phyloP scores from a whole-genome alignment of 257 asterid genomes.

The Misopates orontium region DNA sequence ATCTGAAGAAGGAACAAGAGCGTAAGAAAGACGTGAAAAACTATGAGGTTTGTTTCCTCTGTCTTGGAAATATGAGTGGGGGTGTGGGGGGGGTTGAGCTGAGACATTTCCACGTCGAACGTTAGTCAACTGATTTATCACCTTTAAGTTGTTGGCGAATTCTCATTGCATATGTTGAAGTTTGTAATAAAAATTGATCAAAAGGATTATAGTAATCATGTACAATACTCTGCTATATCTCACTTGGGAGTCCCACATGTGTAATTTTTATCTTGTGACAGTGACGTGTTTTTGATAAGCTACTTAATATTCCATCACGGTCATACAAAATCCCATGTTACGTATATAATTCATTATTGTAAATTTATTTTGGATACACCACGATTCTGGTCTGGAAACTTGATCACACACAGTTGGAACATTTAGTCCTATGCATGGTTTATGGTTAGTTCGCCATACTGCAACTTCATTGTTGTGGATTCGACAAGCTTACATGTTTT shows the following conservation, averaged over 20 bases:
- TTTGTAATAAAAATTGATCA: slow-evolving; percentile 15
- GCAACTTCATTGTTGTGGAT: slow-evolving; percentile 12
- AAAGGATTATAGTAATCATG: slow-evolving; percentile 1
- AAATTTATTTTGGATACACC: not conserved
- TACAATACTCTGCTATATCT: not conserved
- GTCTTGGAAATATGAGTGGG: slow-evolving; percentile 9
- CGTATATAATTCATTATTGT: slow-evolving; percentile 5
- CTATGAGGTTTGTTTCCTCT: slow-evolving; percentile 65
- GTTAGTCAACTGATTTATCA: slow-evolving; percentile 8
- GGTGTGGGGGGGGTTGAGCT: slow-evolving; percentile 6
- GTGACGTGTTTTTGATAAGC: not conserved
- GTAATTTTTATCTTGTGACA: slow-evolving; percentile 1
- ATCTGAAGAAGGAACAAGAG: slow-evolving; percentile 63
- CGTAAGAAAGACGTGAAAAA: slow-evolving; percentile 58
- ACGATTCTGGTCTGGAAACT: slow-evolving; percentile 12
- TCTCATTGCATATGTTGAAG: slow-evolving; percentile 8
- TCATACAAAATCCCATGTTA: slow-evolving; percentile 1
- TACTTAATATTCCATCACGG: not conserved
- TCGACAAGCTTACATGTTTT: not conserved
- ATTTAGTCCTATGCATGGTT: slow-evolving; percentile 19
- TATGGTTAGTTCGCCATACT: slow-evolving; percentile 3
- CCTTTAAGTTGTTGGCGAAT: slow-evolving; percentile 9
- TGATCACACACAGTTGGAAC: slow-evolving; percentile 13
- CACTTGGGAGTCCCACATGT: slow-evolving; percentile 15
- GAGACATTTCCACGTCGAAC: slow-evolving; percentile 15